Evolutionary conservation across 2,329 filamentous ascomycete species (phyloP).

Genomic region (Tetracladium maxilliforme): DNA sequence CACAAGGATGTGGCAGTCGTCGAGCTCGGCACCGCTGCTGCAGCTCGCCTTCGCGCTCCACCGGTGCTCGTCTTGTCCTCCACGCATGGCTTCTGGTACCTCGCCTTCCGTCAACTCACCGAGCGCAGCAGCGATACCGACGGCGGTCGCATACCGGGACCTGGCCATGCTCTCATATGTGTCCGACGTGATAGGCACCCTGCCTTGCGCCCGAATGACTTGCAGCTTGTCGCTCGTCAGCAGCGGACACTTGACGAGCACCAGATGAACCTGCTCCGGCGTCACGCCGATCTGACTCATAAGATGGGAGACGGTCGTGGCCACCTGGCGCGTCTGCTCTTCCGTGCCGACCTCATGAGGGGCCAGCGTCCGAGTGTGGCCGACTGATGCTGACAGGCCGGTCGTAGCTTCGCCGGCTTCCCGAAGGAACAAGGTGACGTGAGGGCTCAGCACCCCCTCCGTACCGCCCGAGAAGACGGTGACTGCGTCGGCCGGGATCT

Average conservation of each 20-base stretch:
- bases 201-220: conserved; percentile 8
- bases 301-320: conserved; percentile 7
- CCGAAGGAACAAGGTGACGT: conserved; percentile 14
- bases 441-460: conserved; percentile 15
- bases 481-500: conserved; percentile 12
- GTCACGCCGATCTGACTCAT: conserved; percentile 7
- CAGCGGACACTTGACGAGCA: conserved; percentile 15
- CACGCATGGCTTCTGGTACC: conserved; percentile 9
- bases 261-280: conserved; percentile 10
- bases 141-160: conserved; percentile 15
- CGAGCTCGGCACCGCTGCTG: conserved; percentile 16
- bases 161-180: conserved; percentile 18
- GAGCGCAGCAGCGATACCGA: conserved; percentile 14
- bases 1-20: conserved; percentile 15
- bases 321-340: conserved; percentile 11
- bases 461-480: conserved; percentile 17
- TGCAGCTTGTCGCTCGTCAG: conserved; percentile 13
- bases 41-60: conserved; percentile 16
- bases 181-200: conserved; percentile 11
- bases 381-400: conserved; percentile 11
- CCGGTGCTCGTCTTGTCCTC: conserved; percentile 4
- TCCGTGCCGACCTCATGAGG: conserved; percentile 14
- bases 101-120: conserved; percentile 8
- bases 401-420: conserved; percentile 4
- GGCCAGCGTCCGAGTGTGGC: conserved; percentile 11